Evolutionary conservation across 1,284 basidiomycete genomes (phyloP).

Genomic region (Macrocystidia cucumis): DNA sequence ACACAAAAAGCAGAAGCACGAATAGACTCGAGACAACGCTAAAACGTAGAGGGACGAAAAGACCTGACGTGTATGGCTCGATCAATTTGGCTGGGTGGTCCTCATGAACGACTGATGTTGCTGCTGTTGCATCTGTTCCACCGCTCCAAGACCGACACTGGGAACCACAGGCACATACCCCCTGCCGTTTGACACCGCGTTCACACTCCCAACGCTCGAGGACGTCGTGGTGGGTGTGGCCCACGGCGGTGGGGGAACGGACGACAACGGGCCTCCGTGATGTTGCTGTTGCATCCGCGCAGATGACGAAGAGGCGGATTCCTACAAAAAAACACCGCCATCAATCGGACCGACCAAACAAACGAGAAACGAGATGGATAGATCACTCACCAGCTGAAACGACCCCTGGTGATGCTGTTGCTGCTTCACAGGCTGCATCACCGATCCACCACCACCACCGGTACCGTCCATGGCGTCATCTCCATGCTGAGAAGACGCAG

Average conservation of each 20-base stretch:
- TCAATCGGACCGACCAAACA: conserved; percentile 9
- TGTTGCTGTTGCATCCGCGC: conserved; percentile 10
- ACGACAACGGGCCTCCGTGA: conserved; percentile 8
- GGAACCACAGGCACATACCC: conserved; percentile 35
- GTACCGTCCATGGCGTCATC: conserved; percentile 13
- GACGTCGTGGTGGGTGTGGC: conserved; percentile 21
- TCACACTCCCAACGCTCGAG: too few relatives aligned
- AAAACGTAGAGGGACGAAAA: too few relatives aligned
- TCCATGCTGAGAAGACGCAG: conserved; percentile 14
- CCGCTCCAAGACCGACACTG: too few relatives aligned
- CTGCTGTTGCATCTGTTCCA: too few relatives aligned
- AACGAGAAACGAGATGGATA: conserved; percentile 15
- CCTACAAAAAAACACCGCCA: conserved; percentile 12
- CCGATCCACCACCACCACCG: too few relatives aligned
- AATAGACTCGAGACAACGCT: too few relatives aligned
- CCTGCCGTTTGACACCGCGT: conserved; percentile 15
- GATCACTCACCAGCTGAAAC: conserved; percentile 40
- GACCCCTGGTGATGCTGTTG: conserved; percentile 44
- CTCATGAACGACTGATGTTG: conserved; percentile 56
- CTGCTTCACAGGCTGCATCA: conserved; percentile 20
- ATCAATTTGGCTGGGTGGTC: conserved; percentile 41
- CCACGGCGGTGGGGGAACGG: conserved; percentile 41
- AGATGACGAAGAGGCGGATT: conserved; percentile 6
- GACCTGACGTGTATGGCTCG: too few relatives aligned
- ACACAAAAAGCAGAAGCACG: too few relatives aligned